Evolutionary conservation across 139 green algal genomes (phyloP).

Genomic region (Chlamydomonas schloesseri): DNA sequence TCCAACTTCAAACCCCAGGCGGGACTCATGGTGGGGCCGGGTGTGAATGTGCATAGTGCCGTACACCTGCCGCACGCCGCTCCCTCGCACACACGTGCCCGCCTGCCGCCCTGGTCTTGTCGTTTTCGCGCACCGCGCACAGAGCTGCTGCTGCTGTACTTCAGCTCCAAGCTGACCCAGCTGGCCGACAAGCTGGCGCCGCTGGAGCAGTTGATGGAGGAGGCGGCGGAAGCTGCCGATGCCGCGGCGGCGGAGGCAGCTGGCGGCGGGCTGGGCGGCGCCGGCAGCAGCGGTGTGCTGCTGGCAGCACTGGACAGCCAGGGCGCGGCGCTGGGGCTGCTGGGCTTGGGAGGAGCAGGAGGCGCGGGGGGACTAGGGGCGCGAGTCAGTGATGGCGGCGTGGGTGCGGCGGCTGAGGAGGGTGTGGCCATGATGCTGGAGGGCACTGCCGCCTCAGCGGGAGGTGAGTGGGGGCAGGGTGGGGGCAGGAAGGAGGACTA

Average conservation of each 20-base stretch:
- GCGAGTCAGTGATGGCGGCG: slow-evolving; percentile 14
- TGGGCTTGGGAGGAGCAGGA: neutral
- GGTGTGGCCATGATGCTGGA: slow-evolving; percentile 32
- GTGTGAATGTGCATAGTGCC: too few relatives aligned
- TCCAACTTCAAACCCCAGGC: too few relatives aligned
- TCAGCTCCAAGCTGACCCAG: slow-evolving; percentile 50
- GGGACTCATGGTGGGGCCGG: too few relatives aligned
- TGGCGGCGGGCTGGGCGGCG: neutral
- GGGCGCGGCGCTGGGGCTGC: neutral
- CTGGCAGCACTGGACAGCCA: neutral
- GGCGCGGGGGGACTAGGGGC: neutral
- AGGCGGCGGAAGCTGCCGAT: slow-evolving; percentile 21
- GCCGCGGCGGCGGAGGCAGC: neutral
- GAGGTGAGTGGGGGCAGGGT: neutral
- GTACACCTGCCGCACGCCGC: too few relatives aligned
- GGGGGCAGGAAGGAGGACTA: neutral
- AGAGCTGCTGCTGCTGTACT: slow-evolving; percentile 63
- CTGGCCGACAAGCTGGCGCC: slow-evolving; percentile 45
- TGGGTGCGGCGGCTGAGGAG: slow-evolving; percentile 23
- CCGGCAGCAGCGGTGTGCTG: slow-evolving; percentile 14
- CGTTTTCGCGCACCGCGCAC: too few relatives aligned
- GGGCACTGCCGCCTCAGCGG: neutral
- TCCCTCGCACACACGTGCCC: too few relatives aligned
- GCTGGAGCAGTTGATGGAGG: slow-evolving; percentile 29
- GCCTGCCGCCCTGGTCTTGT: too few relatives aligned